Percentiles rank a stretch among this genome's conserved stretches.
Evolutionary conservation across 2,329 filamentous ascomycete genomes (phyloP).

Genomic region (Cercospora brassicicola): DNA sequence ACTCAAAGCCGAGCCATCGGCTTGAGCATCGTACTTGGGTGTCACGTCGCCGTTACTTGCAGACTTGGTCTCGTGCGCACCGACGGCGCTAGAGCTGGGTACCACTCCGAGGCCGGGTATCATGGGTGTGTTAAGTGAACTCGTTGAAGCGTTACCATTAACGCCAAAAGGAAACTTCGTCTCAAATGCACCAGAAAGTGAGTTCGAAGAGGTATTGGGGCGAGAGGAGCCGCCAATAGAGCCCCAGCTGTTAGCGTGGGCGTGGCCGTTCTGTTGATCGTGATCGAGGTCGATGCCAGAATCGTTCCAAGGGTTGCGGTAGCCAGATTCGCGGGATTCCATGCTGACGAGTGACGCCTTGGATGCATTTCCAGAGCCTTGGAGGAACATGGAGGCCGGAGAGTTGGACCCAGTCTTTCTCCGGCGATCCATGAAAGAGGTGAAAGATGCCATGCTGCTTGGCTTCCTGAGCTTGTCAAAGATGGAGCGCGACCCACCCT

Average conservation of each 20-base stretch:
- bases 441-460: constrained; percentile 89
- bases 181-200: constrained; percentile 61
- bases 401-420: constrained; percentile 91
- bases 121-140: constrained; percentile 41
- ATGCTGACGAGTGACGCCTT: constrained; percentile 95
- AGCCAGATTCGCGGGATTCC: constrained; percentile 90
- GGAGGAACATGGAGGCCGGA: constrained; percentile 75
- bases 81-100: constrained; percentile 19
- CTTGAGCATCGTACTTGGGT: constrained; percentile 37
- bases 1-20: constrained; percentile 21
- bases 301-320: constrained; percentile 97
- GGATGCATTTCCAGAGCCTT: constrained; percentile 80
- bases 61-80: constrained; percentile 19
- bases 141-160: constrained; percentile 42
- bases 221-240: constrained; percentile 54
- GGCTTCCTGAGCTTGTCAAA: constrained; percentile 94
- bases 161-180: constrained; percentile 65
- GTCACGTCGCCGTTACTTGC: constrained; percentile 38
- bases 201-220: constrained; percentile 64
- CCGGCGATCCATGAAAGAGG: constrained; percentile 89
- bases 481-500: constrained; percentile 75
- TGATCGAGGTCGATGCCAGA: constrained; percentile 95
- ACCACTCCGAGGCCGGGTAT: constrained; percentile 43
- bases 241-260: constrained; percentile 50
- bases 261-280: constrained; percentile 51